Percentiles rank a stretch among this genome's conserved stretches.
phyloP scores from a whole-genome alignment of 2,329 filamentous ascomycete species.

The Paracamarosporium sp. region DNA sequence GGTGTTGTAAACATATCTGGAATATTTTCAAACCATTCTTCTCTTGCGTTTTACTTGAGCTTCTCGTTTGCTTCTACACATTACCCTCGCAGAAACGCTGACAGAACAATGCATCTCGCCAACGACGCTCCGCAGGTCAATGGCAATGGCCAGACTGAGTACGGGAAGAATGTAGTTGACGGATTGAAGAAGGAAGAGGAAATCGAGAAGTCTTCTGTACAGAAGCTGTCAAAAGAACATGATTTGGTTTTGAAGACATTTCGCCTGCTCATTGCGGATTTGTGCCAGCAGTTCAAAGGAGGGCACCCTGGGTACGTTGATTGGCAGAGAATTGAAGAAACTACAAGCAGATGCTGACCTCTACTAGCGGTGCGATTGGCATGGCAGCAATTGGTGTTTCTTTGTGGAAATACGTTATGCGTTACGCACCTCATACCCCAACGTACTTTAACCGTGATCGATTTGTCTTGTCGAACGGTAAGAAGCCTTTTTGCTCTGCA shows the following conservation, averaged over 20 bases:
- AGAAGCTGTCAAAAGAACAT: conserved; percentile 38
- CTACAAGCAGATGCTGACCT: conserved; percentile 12
- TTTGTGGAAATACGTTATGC: conserved; percentile 69
- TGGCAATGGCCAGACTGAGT: conserved; percentile 23
- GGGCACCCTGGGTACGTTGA: too few species aligned
- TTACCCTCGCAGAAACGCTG: background rate
- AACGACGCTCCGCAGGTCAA: conserved; percentile 10
- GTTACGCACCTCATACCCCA: conserved; percentile 62
- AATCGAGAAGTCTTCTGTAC: conserved; percentile 22
- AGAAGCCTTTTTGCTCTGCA: background rate
- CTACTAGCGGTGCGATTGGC: conserved; percentile 60
- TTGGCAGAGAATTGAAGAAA: too few species aligned
- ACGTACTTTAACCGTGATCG: conserved; percentile 68
- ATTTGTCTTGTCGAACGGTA: conserved; percentile 67
- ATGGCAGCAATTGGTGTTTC: conserved; percentile 69
- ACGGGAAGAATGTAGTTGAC: conserved; percentile 32
- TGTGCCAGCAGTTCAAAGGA: conserved; percentile 73
- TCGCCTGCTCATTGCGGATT: conserved; percentile 68
- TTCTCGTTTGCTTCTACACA: background rate
- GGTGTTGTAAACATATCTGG: background rate
- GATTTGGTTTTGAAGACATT: conserved; percentile 66
- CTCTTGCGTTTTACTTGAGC: background rate
- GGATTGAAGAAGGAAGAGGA: conserved; percentile 31
- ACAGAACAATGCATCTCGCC: conserved; percentile 9
- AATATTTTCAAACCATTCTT: background rate